Conservation (phyloP, 2,329 filamentous ascomycete species). For the Penicillium sp. region DNA sequence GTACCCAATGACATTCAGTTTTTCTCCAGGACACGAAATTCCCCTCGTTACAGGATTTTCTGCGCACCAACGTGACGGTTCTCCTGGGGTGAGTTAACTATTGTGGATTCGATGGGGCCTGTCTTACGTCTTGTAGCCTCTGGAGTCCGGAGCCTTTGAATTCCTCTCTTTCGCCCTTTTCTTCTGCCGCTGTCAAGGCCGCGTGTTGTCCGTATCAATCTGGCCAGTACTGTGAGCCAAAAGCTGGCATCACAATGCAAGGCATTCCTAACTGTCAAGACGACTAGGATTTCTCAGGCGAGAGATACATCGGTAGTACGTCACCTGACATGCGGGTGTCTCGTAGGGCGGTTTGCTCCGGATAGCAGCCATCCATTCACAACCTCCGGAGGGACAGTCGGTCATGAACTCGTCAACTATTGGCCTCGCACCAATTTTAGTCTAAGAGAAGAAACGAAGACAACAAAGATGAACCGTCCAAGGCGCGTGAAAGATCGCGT, state of each 20-base stretch:
- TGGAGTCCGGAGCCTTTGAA: constrained; percentile 8
- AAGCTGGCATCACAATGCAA: not conserved
- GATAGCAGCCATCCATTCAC: not conserved
- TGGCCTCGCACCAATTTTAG: not conserved
- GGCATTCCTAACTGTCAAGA: not conserved
- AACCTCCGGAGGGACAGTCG: not conserved
- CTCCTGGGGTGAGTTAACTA: constrained; percentile 26
- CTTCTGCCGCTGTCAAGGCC: not conserved
- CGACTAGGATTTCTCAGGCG: not conserved
- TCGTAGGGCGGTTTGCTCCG: constrained; percentile 2
- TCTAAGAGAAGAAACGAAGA: constrained; percentile 7
- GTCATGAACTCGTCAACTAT: not conserved
- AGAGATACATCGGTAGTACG: not conserved
- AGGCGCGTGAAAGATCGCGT: constrained; percentile 7
- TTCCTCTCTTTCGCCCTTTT: constrained; percentile 22
- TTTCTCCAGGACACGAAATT: constrained; percentile 4
- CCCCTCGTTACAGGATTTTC: constrained; percentile 22
- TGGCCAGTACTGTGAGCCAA: not conserved
- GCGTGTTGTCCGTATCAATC: not conserved
- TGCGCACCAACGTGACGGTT: constrained; percentile 33
- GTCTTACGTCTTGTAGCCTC: not conserved
- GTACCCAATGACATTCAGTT: not conserved
- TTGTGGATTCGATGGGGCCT: constrained; percentile 29
- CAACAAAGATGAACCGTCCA: constrained; percentile 9
- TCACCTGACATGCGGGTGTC: constrained; percentile 6